Evolutionary conservation across 352 stramenopile genomes (phyloP).

Genomic region (Phytophthora citricola): DNA sequence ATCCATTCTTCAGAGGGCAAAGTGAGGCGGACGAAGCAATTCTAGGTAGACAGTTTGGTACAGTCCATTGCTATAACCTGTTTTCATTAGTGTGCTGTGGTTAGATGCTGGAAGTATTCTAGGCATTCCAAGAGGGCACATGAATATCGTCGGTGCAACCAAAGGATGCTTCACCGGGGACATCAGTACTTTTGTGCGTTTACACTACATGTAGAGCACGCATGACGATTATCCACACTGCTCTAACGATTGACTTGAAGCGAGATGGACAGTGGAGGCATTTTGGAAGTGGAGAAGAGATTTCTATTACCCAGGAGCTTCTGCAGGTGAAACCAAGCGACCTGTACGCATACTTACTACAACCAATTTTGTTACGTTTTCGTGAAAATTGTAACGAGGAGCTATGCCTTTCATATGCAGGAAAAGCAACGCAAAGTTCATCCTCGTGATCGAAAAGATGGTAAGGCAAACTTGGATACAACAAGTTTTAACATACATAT

Average conservation of each 20-base stretch:
- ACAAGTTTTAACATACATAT: too few species aligned
- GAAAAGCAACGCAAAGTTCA: conserved; percentile 78
- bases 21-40: conserved; percentile 86
- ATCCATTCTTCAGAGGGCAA: conserved; percentile 85
- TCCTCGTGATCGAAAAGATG: conserved; percentile 96
- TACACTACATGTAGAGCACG: too few species aligned
- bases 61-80: too few species aligned
- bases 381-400: neutral
- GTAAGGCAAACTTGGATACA: conserved; percentile 37
- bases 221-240: neutral
- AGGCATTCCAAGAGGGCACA: conserved; percentile 61
- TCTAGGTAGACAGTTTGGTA: conserved; percentile 49
- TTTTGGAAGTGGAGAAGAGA: conserved; percentile 64
- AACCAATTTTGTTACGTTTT: neutral
- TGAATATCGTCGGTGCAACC: conserved; percentile 88
- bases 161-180: conserved; percentile 79
- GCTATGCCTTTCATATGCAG: conserved; percentile 28
- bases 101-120: conserved; percentile 79
- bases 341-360: conserved; percentile 42
- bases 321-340: conserved; percentile 57
- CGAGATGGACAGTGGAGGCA: conserved; percentile 60
- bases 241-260: conserved; percentile 35
- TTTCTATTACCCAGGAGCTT: conserved; percentile 81
- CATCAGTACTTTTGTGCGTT: conserved; percentile 57
- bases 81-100: neutral